Evolutionary conservation across 805 yeast genomes (phyloP), one percentile per base, ranked within the genome.

Genomic region (Candida chauliodis): DNA sequence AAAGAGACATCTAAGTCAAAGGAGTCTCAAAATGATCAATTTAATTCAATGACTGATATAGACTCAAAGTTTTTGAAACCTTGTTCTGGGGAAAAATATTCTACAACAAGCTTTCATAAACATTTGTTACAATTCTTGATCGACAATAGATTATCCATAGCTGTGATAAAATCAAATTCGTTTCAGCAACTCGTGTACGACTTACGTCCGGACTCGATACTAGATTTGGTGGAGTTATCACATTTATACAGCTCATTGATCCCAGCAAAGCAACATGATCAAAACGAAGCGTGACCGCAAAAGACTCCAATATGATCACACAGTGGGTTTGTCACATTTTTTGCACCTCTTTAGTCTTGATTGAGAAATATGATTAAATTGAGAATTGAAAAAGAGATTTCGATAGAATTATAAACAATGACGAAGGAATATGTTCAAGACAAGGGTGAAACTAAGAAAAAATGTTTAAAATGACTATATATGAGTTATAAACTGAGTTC

Each of bases 141-240:
- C 11, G 80, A 75, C n/a, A 73, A 76, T 52, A 74, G 73, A 48
- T 55, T 76, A 8, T 66, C 76, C 0, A 63, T 75, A 21, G 59
- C 58, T 16, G 66, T 69, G 8, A 69, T 75, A n/a, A 71, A 70
- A 52, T 68, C 76, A 36, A 69, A 61, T 16, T 62, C 76, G 7
- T 76, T 76, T 48, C 73, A 71, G 50, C 79, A 76, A 45, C 50
- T 76, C 29, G 58, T 76, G 11, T 69, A 66, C 47, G 76, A 76
- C 30, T 58, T 76, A 43, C 60, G 74, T 36, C 71, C 78, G 0
- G 75, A 68, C 22, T 66, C 76, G 1, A 56, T 76, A 3, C 44
- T 52, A 2, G 81, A 75, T 43, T 54, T 76, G 45, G 53, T 61
- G 30, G 79, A 74, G 38, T 53, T 76, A 43, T 66, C 74, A 5